phyloP scores from a whole-genome alignment of 345 rosid genomes.

The Lagerstroemia speciosa region DNA sequence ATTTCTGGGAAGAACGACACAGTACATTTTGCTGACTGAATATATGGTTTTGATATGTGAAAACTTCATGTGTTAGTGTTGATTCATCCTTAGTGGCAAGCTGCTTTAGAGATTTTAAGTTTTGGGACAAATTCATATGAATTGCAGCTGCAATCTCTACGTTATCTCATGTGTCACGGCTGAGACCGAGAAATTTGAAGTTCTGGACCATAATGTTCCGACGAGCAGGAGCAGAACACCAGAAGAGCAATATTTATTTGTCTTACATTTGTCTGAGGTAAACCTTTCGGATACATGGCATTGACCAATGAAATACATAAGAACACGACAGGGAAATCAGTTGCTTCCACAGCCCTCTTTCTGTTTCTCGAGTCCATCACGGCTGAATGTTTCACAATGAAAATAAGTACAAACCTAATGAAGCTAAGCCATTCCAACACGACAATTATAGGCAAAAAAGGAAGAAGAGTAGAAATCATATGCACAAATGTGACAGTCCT shows the following conservation, averaged over 20 bases:
- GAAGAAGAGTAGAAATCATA: not conserved
- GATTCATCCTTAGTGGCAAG: too few relatives aligned
- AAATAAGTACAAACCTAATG: not conserved
- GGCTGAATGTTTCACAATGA: slow-evolving; percentile 1
- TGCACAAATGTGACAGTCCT: slow-evolving; percentile 15
- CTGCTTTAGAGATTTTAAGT: too few relatives aligned
- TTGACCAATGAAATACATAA: slow-evolving; percentile 9
- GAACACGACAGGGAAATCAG: not conserved
- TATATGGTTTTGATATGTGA: too few relatives aligned
- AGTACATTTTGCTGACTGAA: too few relatives aligned
- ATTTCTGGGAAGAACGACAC: too few relatives aligned
- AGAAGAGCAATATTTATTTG: slow-evolving; percentile 12
- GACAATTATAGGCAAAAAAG: slow-evolving; percentile 2
- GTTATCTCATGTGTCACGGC: too few relatives aligned
- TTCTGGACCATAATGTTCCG: too few relatives aligned
- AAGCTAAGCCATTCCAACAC: slow-evolving; percentile 5
- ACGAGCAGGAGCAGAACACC: not conserved
- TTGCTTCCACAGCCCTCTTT: slow-evolving; percentile 3
- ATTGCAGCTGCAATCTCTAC: too few relatives aligned
- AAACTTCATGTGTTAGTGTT: too few relatives aligned
- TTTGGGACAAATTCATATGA: too few relatives aligned
- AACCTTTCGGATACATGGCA: slow-evolving; percentile 18
- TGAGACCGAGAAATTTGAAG: too few relatives aligned
- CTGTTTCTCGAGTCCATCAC: slow-evolving; percentile 11
- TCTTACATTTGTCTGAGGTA: slow-evolving; percentile 10